phyloP scores from a whole-genome alignment of 805 yeast genomes.

The Henningerozyma blattae region DNA sequence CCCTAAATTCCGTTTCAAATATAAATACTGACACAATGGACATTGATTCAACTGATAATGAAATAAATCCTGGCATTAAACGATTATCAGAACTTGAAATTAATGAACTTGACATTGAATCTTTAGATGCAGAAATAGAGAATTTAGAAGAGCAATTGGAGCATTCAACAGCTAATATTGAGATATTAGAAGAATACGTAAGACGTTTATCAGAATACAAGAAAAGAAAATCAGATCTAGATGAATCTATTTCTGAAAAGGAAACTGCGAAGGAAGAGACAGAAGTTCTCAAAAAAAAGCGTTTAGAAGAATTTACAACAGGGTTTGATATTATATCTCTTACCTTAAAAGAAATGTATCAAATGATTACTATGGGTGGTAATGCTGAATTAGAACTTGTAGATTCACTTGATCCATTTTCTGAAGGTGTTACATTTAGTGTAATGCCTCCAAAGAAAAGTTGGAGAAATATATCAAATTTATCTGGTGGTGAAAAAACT shows the following conservation, averaged over 20 bases:
- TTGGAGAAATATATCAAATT: slow-evolving; percentile 90
- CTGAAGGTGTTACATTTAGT: slow-evolving; percentile 91
- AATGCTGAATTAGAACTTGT: slow-evolving; percentile 95
- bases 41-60: slow-evolving; percentile 20
- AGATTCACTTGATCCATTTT: slow-evolving; percentile 93
- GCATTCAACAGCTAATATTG: slow-evolving; percentile 53
- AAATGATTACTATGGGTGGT: slow-evolving; percentile 98
- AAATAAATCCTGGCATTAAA: slow-evolving; percentile 15
- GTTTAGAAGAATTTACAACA: slow-evolving; percentile 83
- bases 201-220: slow-evolving; percentile 51
- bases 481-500: slow-evolving; percentile 97
- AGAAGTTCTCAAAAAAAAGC: slow-evolving; percentile 58
- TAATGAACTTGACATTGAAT: slow-evolving; percentile 33
- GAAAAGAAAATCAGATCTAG: slow-evolving; percentile 52
- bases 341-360: slow-evolving; percentile 92
- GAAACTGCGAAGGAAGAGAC: slow-evolving; percentile 49
- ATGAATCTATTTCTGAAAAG: slow-evolving; percentile 51
- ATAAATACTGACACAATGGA: slow-evolving; percentile 9
- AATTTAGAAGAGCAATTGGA: slow-evolving; percentile 44
- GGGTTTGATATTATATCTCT: slow-evolving; percentile 82
- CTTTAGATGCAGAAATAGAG: slow-evolving; percentile 39
- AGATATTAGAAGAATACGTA: slow-evolving; percentile 67
- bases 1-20: no score
- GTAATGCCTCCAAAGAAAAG: slow-evolving; percentile 99
- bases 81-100: slow-evolving; percentile 42